A percentile compares a stretch with the other conserved stretches of the same genome.
Conservation (phyloP, 2,329 filamentous ascomycete species). For the Calonectria honghensis region DNA sequence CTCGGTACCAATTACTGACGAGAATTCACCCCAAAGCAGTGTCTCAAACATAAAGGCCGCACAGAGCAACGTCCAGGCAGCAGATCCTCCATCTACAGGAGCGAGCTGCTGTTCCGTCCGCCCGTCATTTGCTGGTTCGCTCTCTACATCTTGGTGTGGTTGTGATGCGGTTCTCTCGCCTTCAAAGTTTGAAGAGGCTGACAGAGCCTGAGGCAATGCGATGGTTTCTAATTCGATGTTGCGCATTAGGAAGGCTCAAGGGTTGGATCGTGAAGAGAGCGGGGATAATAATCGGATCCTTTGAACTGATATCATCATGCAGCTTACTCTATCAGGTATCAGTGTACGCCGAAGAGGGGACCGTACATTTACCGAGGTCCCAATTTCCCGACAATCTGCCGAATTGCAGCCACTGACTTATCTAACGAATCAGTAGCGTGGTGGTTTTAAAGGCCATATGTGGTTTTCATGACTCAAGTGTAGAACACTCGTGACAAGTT, state of each 20-base stretch:
- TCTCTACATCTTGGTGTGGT: not conserved
- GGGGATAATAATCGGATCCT: not conserved
- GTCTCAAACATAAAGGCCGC: slow-evolving; percentile 4
- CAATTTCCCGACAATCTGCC: not conserved
- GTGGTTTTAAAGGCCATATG: too few species aligned
- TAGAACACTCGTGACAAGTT: not conserved
- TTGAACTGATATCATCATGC: not conserved
- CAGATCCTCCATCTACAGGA: not conserved
- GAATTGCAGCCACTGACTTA: not conserved
- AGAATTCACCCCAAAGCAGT: not conserved
- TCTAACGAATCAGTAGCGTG: too few species aligned
- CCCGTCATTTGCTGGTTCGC: not conserved
- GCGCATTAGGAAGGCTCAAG: not conserved
- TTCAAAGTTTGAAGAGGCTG: not conserved
- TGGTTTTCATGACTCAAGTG: not conserved
- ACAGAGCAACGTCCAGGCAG: not conserved
- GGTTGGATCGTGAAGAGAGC: not conserved
- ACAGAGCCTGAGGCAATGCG: not conserved
- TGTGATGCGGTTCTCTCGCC: not conserved
- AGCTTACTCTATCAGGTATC: not conserved
- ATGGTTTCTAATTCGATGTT: not conserved
- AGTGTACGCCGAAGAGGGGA: not conserved
- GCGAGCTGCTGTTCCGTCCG: not conserved
- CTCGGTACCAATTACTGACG: rapidly evolving
- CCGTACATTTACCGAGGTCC: not conserved